Percentiles rank a stretch among this genome's conserved stretches.
These are phyloP conservation scores for Saccharomycopsis sp. DNA, from an alignment of 805 yeast species.

Conservation along the genomic window DNA sequence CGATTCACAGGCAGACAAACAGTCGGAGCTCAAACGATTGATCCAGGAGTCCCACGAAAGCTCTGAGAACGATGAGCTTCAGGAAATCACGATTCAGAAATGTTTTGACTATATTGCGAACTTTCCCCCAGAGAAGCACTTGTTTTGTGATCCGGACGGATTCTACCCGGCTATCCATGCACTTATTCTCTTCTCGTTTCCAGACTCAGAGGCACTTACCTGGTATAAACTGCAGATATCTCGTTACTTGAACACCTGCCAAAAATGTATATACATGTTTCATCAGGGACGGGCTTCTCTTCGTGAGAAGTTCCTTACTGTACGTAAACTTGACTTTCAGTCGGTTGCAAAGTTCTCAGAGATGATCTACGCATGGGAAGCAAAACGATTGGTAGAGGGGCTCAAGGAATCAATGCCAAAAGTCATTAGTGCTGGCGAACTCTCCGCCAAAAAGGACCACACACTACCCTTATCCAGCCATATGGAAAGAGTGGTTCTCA, in stretches of 20 bases:
- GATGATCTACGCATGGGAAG: slow-evolving; percentile 32
- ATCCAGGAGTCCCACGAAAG: slow-evolving; percentile 30
- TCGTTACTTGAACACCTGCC: slow-evolving; percentile 41
- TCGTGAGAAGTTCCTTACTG: slow-evolving; percentile 44
- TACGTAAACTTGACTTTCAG: slow-evolving; percentile 43
- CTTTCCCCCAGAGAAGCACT: slow-evolving; percentile 33
- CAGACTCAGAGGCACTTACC: slow-evolving; percentile 37
- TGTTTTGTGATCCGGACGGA: slow-evolving; percentile 49
- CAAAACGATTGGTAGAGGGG: slow-evolving; percentile 22
- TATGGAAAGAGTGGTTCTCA: slow-evolving; percentile 17
- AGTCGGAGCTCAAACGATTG: slow-evolving; percentile 18
- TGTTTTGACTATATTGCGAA: slow-evolving; percentile 32
- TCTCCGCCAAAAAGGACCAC: neutral
- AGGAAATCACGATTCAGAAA: slow-evolving; percentile 35
- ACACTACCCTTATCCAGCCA: neutral
- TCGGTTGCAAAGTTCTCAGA: slow-evolving; percentile 31
- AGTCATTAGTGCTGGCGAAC: slow-evolving; percentile 6
- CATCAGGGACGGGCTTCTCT: slow-evolving; percentile 47
- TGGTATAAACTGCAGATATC: slow-evolving; percentile 38
- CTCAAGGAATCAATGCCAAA: slow-evolving; percentile 23
- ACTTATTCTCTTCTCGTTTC: slow-evolving; percentile 56
- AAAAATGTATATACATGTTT: slow-evolving; percentile 47
- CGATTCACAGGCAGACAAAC: neutral
- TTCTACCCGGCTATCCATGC: slow-evolving; percentile 46
- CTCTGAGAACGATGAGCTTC: slow-evolving; percentile 30